These are phyloP conservation scores for Solanum neorickii DNA, from an alignment of 257 asterid genomes.

Conservation along the genomic window DNA sequence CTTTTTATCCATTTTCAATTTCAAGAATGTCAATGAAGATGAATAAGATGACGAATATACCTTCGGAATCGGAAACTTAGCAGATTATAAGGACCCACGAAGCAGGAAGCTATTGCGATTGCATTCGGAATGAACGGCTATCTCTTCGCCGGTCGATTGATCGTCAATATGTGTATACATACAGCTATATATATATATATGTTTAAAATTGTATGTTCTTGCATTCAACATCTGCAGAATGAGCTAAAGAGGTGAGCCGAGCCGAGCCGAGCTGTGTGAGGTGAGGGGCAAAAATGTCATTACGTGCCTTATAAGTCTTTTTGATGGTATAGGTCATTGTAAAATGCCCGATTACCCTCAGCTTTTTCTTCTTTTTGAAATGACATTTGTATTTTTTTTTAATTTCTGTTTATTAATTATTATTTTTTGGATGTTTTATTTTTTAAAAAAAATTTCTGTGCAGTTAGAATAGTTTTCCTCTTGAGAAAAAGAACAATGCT, in stretches of 20 bases:
- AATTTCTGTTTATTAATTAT: neutral
- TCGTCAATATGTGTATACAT: neutral
- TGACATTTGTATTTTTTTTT: neutral
- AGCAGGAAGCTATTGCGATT: neutral
- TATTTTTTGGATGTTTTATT: neutral
- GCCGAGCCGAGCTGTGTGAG: constrained; percentile 7
- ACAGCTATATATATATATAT: neutral
- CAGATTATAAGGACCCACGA: neutral
- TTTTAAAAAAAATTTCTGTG: neutral
- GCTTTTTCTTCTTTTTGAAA: neutral
- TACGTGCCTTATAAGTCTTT: constrained; percentile 38
- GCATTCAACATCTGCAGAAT: neutral
- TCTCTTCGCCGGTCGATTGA: neutral
- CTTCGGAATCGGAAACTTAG: constrained; percentile 5
- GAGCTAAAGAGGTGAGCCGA: neutral
- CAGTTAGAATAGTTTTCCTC: neutral
- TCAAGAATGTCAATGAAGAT: neutral
- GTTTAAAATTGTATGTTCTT: neutral
- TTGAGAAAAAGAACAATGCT: constrained; percentile 1
- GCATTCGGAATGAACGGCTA: neutral
- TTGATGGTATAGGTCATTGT: neutral
- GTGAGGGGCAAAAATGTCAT: constrained; percentile 33
- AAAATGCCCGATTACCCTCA: neutral
- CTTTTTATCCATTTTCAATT: neutral
- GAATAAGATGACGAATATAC: neutral